phyloP scores from a whole-genome alignment of 179 eudicot species.

The Pouteria campechiana region DNA sequence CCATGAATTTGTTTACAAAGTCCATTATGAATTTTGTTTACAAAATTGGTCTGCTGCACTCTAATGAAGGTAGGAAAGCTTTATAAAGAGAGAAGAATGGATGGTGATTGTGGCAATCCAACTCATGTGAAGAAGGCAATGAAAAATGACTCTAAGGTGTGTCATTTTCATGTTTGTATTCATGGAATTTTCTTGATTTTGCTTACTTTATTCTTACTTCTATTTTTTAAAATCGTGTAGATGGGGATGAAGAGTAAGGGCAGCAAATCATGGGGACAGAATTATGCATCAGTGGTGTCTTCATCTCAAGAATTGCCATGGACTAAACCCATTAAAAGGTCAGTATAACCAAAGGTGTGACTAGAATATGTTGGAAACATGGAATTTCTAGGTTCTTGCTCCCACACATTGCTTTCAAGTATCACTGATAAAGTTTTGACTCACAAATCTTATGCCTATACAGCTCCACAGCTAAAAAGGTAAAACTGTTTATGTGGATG shows the following conservation, averaged over 20 bases:
- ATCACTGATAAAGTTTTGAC: neutral
- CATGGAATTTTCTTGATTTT: neutral
- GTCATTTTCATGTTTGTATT: too few species aligned
- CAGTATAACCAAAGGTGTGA: conserved; percentile 1
- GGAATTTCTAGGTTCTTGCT: too few species aligned
- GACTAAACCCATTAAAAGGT: conserved; percentile 53
- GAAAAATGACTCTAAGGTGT: too few species aligned
- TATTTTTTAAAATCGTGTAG: conserved; percentile 15
- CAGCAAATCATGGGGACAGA: conserved; percentile 21
- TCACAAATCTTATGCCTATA: neutral
- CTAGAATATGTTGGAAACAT: neutral
- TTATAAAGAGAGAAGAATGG: too few species aligned
- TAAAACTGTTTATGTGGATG: neutral
- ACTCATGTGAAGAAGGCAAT: too few species aligned
- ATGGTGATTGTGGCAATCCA: too few species aligned
- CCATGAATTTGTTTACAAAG: too few species aligned
- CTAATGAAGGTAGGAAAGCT: too few species aligned
- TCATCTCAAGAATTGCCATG: conserved; percentile 23
- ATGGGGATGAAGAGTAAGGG: conserved; percentile 43
- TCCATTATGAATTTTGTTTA: too few species aligned
- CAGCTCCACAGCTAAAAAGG: neutral
- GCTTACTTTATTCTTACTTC: neutral
- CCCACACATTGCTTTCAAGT: too few species aligned
- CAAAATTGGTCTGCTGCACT: too few species aligned
- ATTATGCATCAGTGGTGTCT: conserved; percentile 17